phyloP scores from a whole-genome alignment of 805 yeast species.

The Priceomyces castillae region DNA sequence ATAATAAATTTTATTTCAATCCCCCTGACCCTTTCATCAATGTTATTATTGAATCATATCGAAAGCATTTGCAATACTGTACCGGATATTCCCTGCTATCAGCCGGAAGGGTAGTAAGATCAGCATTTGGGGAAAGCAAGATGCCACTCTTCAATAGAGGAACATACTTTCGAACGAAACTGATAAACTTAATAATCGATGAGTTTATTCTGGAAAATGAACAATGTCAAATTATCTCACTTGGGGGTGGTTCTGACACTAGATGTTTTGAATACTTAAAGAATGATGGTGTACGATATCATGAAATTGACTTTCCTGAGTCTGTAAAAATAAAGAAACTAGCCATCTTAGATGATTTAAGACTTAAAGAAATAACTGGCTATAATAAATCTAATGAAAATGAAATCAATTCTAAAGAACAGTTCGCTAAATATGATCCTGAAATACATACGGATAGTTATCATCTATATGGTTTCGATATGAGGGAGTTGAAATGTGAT shows the following conservation, averaged over 20 bases:
- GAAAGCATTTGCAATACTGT: constrained; percentile 36
- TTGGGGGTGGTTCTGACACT: constrained; percentile 85
- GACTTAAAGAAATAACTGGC: constrained; percentile 26
- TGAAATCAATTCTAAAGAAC: constrained; percentile 15
- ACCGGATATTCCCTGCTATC: constrained; percentile 38
- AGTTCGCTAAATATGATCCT: constrained; percentile 22
- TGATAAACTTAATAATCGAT: constrained; percentile 48
- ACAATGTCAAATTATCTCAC: constrained; percentile 54
- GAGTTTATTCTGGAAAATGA: constrained; percentile 34
- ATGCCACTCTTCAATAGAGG: constrained; percentile 71
- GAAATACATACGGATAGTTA: constrained; percentile 42
- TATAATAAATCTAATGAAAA: constrained; percentile 6
- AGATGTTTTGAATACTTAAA: constrained; percentile 53
- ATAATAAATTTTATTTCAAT: constrained; percentile 44
- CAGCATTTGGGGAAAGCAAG: constrained; percentile 42
- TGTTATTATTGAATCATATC: constrained; percentile 33
- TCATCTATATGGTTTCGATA: constrained; percentile 54
- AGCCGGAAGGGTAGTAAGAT: constrained; percentile 38
- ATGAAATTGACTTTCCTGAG: constrained; percentile 64
- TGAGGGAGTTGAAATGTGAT: constrained; percentile 33
- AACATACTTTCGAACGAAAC: constrained; percentile 57
- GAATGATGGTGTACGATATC: constrained; percentile 35
- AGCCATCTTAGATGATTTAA: constrained; percentile 36
- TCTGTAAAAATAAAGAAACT: constrained; percentile 50
- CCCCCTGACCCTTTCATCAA: constrained; percentile 37